Percentiles rank a stretch among this genome's conserved stretches.
phyloP scores from a whole-genome alignment of 2,329 filamentous ascomycete genomes.

The Neocucurbitaria cava region DNA sequence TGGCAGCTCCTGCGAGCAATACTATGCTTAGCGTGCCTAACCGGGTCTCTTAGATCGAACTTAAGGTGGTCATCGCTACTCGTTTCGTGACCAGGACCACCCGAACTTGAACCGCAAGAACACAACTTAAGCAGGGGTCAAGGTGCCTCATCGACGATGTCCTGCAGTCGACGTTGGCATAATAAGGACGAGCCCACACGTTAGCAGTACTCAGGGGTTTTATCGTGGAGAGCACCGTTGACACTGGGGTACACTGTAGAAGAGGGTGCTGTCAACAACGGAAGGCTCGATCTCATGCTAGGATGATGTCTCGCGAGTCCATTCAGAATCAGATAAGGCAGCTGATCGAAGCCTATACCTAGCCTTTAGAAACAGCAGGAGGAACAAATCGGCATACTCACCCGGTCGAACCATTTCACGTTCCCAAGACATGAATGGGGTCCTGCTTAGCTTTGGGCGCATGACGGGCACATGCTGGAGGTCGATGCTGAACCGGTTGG shows the following conservation, averaged over 20 bases:
- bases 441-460: not conserved
- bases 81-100: conserved; percentile 13
- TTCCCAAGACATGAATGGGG: not conserved
- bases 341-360: too few relatives aligned
- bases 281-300: not conserved
- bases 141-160: conserved; percentile 22
- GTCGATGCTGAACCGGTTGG: not conserved
- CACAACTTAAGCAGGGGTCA: conserved; percentile 4
- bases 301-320: not conserved
- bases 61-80: conserved; percentile 26
- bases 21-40: conserved; percentile 2
- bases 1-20: not conserved
- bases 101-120: conserved; percentile 1
- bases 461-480: not conserved
- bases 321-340: not conserved
- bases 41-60: conserved; percentile 14
- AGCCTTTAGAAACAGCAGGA: too few relatives aligned
- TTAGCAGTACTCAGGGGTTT: not conserved
- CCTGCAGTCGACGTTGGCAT: conserved; percentile 11
- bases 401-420: conserved; percentile 8
- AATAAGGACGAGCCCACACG: not conserved
- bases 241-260: not conserved
- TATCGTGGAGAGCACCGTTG: not conserved
- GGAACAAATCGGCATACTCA: not conserved
- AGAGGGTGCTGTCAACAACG: not conserved